phyloP scores from a whole-genome alignment of 1,284 basidiomycete species.

The Blastosporella zonata region DNA sequence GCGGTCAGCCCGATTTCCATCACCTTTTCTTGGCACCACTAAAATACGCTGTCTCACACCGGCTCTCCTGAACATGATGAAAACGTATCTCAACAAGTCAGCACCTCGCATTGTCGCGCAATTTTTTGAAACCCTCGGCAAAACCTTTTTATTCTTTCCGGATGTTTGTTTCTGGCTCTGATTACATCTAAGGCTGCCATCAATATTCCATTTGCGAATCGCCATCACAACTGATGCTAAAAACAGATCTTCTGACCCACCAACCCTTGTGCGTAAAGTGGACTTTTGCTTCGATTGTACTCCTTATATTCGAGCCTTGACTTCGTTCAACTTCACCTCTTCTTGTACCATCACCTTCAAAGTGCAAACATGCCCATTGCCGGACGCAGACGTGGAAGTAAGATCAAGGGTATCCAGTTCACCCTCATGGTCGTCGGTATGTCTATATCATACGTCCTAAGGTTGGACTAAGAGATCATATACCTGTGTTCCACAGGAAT shows the following conservation, averaged over 20 bases:
- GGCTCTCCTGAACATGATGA: too few relatives aligned
- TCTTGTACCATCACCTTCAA: constrained; percentile 8
- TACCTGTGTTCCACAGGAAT: constrained; percentile 54
- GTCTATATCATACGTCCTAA: constrained; percentile 25
- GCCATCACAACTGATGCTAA: constrained; percentile 12
- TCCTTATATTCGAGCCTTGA: constrained; percentile 8
- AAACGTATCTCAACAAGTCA: too few relatives aligned
- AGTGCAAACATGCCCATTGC: constrained; percentile 34
- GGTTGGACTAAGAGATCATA: neutral
- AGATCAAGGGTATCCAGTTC: constrained; percentile 93
- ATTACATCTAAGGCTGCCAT: constrained; percentile 17
- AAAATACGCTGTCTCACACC: too few relatives aligned
- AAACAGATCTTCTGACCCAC: neutral
- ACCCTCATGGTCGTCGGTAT: constrained; percentile 91
- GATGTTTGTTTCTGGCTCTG: constrained; percentile 7
- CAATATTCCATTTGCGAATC: constrained; percentile 3
- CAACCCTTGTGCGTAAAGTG: neutral
- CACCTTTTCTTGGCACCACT: too few relatives aligned
- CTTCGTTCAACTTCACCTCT: constrained; percentile 10
- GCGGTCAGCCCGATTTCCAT: too few relatives aligned
- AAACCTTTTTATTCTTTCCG: neutral
- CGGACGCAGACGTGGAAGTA: constrained; percentile 77
- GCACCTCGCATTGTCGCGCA: too few relatives aligned
- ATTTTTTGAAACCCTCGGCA: too few relatives aligned
- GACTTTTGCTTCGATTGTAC: constrained; percentile 1